Evolutionary conservation across 352 stramenopile genomes (phyloP), one percentile per base, ranked within the genome.

Genomic region (Phytopythium sindhum): DNA sequence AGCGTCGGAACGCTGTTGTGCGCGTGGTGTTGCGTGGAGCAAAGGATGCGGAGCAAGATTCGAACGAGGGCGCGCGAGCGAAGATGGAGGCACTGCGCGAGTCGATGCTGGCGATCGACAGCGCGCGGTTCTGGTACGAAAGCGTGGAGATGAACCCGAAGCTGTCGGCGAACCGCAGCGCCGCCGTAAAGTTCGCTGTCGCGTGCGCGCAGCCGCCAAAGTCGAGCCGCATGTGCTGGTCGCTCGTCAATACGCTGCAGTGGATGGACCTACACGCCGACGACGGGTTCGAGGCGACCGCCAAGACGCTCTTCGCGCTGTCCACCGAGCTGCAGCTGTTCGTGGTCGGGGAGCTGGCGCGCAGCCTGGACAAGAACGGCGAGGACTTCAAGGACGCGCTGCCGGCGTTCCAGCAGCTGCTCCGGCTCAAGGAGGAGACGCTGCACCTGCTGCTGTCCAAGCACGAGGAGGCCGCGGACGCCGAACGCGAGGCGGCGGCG

Each of bases 71-170:
- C 47, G 48, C 50, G 4, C 4, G 14, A 21, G 24, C 15, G n/a
- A n/a, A 65, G 29, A 61, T 53, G 39, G 28, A 33, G 42, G 48
- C 42, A n/a, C 47, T 76, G 59, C 64, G 71, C 31, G 60, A 68
- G 35, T 64, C 74, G 31, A 68, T 73, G 50, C 71, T 81, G 1
- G 78, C 79, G 0, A 66, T 88, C 35, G 44, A 70, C 14, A 77
- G 71, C 52, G 81, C 79, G 51, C 75, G 76, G 6, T 90, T 90
- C 42, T 92, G 83, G 81, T 67, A 89, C 14, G 81, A 89, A 17
- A 78, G 61, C 24, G 64, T 89, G 1, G 54, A 71, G 9, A 35
- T 68, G 0, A 64, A 79, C 29, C 52, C 58, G 2, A 65, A 75
- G 11, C 78, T 87, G 10, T 41, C 56, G 4, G 14, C 56, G 39